These are phyloP conservation scores for Fusarium drepaniforme DNA, from an alignment of 2,329 filamentous ascomycete genomes.

Conservation along the genomic window DNA sequence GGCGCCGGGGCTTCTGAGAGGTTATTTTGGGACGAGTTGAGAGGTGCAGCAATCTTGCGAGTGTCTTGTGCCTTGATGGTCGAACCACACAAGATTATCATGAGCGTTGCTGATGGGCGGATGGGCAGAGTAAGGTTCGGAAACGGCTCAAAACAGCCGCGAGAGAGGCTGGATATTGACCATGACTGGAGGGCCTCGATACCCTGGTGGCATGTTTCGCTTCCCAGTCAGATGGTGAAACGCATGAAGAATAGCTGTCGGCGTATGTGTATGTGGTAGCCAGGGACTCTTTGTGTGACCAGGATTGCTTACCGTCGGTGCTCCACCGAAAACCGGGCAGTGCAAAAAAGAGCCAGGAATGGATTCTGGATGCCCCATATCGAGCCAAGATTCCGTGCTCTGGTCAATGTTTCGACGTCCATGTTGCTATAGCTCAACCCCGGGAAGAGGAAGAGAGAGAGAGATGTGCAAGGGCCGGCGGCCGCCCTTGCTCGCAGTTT, in stretches of 20 bases:
- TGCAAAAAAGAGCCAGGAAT: constrained; percentile 1
- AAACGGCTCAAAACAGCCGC: background rate
- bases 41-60: background rate
- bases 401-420: constrained; percentile 6
- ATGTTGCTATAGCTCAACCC: constrained; percentile 14
- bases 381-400: constrained; percentile 16
- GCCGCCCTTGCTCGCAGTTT: constrained; percentile 1
- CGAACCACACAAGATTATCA: constrained; percentile 11
- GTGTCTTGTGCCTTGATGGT: background rate
- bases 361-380: constrained; percentile 2
- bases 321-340: constrained; percentile 12
- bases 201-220: constrained; percentile 15
- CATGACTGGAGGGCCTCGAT: constrained; percentile 2
- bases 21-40: constrained; percentile 9
- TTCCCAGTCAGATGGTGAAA: constrained; percentile 18
- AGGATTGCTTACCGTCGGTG: constrained; percentile 5
- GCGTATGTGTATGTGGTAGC: background rate
- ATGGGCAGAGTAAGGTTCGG: background rate
- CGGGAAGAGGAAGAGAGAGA: background rate
- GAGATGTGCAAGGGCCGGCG: background rate
- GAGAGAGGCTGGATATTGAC: background rate
- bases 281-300: constrained; percentile 24
- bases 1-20: constrained; percentile 41
- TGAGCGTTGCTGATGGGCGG: background rate
- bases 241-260: constrained; percentile 11